Evolutionary conservation across 192 early-diverging fungal species (phyloP).

Genomic region (Jimgerdemannia flammicorona): DNA sequence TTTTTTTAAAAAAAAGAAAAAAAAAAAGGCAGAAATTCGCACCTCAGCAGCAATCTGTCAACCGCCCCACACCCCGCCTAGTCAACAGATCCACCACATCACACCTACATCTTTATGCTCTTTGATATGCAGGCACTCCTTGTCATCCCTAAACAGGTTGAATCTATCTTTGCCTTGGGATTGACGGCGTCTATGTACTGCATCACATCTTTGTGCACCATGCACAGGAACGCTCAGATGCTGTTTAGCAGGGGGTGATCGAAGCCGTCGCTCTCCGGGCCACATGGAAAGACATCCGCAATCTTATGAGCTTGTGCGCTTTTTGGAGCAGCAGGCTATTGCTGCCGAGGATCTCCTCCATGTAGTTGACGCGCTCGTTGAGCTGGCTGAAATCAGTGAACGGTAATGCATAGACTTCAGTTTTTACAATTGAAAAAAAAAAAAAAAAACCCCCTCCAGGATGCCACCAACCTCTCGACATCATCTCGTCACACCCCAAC

Average conservation of each 20-base stretch:
- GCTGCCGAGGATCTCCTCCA: conserved; percentile 50
- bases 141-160: conserved; percentile 50
- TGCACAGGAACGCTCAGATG: conserved; percentile 35
- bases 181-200: conserved; percentile 40
- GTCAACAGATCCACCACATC: not conserved
- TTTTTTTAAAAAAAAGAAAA: too few species aligned
- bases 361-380: conserved; percentile 43
- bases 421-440: too few species aligned
- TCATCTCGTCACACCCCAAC: too few species aligned
- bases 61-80: conserved; percentile 4
- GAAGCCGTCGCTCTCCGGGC: conserved; percentile 8
- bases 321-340: conserved; percentile 30
- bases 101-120: conserved; percentile 36
- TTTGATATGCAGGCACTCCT: conserved; percentile 44
- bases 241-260: conserved; percentile 25
- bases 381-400: too few species aligned
- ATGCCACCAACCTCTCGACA: too few species aligned
- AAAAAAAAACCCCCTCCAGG: too few species aligned
- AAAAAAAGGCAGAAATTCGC: not conserved
- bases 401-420: too few species aligned
- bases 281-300: conserved; percentile 18
- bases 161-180: conserved; percentile 47
- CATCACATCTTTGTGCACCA: conserved; percentile 28
- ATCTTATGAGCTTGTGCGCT: conserved; percentile 27
- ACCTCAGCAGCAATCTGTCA: not conserved